phyloP scores from a whole-genome alignment of 106 monocot species.

The Allium fistulosum region DNA sequence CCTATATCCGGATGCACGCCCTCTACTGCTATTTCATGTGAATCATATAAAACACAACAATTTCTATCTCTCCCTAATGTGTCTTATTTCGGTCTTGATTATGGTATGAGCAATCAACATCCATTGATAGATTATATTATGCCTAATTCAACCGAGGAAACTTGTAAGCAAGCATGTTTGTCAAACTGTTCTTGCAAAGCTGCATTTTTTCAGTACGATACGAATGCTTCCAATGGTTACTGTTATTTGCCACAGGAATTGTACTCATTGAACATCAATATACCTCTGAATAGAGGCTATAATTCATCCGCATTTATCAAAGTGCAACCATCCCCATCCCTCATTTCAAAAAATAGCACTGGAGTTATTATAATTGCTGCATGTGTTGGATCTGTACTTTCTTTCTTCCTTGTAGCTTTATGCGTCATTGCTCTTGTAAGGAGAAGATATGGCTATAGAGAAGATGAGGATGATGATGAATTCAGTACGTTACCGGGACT shows the following conservation, averaged over 20 bases:
- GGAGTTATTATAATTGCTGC: neutral
- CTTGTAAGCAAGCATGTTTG: slow-evolving; percentile 35
- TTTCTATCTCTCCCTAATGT: slow-evolving; percentile 18
- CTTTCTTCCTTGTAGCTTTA: neutral
- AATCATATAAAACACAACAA: slow-evolving; percentile 11
- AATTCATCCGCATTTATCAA: slow-evolving; percentile 41
- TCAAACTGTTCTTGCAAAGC: slow-evolving; percentile 38
- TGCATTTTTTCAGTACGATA: slow-evolving; percentile 24
- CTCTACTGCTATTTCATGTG: slow-evolving; percentile 33
- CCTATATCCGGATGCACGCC: slow-evolving; percentile 25
- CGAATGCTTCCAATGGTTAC: slow-evolving; percentile 16
- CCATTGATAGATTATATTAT: too few relatives aligned
- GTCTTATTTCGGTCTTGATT: slow-evolving; percentile 19
- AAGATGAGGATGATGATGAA: slow-evolving; percentile 9
- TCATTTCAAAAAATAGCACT: neutral
- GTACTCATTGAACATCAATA: slow-evolving; percentile 29
- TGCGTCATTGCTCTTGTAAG: neutral
- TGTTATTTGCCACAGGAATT: slow-evolving; percentile 29
- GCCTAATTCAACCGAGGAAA: neutral
- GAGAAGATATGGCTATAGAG: slow-evolving; percentile 2
- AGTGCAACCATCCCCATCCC: slow-evolving; percentile 15
- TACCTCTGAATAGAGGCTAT: neutral
- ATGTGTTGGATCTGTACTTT: neutral
- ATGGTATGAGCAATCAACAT: neutral
- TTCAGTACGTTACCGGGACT: slow-evolving; percentile 14